Conservation (phyloP, 2,329 filamentous ascomycete genomes). For the Paracoccidioides lutzii region DNA sequence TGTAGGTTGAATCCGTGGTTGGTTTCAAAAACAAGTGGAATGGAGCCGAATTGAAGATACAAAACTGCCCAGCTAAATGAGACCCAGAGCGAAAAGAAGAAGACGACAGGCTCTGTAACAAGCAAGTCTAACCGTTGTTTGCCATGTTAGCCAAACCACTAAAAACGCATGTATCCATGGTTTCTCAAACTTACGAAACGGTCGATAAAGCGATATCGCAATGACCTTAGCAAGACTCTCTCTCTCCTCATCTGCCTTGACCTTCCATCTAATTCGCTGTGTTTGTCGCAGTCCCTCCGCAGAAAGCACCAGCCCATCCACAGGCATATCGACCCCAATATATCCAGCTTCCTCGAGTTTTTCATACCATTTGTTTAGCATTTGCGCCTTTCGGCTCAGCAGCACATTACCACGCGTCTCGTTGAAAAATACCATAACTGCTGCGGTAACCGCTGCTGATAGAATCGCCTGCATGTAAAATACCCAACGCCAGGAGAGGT, state of each 20-base stretch:
- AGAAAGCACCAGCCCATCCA: slow-evolving; percentile 9
- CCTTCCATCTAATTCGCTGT: slow-evolving; percentile 62
- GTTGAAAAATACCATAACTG: slow-evolving; percentile 58
- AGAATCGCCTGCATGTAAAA: slow-evolving; percentile 76
- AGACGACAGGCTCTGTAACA: slow-evolving; percentile 50
- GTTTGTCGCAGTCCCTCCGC: slow-evolving; percentile 17
- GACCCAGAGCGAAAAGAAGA: slow-evolving; percentile 75
- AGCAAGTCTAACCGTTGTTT: slow-evolving; percentile 36
- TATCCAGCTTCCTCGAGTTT: slow-evolving; percentile 54
- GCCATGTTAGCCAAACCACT: background rate
- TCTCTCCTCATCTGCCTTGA: slow-evolving; percentile 64
- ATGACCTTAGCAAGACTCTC: slow-evolving; percentile 58
- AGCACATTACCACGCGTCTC: slow-evolving; percentile 76
- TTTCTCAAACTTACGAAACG: slow-evolving; percentile 46
- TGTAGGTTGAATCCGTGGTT: slow-evolving; percentile 56
- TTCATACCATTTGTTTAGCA: slow-evolving; percentile 69
- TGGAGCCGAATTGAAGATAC: slow-evolving; percentile 69
- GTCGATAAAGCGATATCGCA: slow-evolving; percentile 58
- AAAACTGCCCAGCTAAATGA: slow-evolving; percentile 81
- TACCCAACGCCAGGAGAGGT: slow-evolving; percentile 67
- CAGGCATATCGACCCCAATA: slow-evolving; percentile 39
- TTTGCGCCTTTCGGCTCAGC: slow-evolving; percentile 58
- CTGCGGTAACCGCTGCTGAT: slow-evolving; percentile 48
- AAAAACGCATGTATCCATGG: no score
- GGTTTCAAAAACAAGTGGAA: slow-evolving; percentile 61